phyloP scores from a whole-genome alignment of 768 basidiomycete genomes.

The Serendipita indica region DNA sequence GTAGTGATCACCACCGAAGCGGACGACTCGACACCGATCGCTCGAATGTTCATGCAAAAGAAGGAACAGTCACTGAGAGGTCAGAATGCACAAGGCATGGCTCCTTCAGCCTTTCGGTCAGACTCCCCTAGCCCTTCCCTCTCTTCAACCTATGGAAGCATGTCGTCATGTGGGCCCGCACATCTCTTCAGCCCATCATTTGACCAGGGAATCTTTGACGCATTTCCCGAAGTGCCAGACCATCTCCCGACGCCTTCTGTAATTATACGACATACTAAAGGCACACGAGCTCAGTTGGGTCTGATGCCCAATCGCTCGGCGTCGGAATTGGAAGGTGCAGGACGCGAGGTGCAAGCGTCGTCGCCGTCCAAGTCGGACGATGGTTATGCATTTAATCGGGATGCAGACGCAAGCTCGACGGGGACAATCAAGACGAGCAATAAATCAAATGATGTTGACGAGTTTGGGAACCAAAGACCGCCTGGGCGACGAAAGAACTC shows the following conservation, averaged over 20 bases:
- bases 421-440: neutral
- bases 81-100: neutral
- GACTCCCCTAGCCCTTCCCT: neutral
- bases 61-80: neutral
- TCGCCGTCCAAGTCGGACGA: neutral
- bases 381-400: neutral
- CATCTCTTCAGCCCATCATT: neutral
- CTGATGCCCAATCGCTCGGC: neutral
- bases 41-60: constrained; percentile 5
- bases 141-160: neutral
- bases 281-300: neutral
- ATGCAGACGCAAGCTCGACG: neutral
- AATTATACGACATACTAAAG: neutral
- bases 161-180: constrained; percentile 1
- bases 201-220: constrained; percentile 4
- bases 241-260: neutral
- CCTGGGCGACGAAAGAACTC: neutral
- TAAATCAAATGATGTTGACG: neutral
- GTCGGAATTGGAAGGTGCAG: neutral
- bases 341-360: neutral
- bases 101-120: neutral
- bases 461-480: neutral
- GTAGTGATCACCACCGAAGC: neutral
- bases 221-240: constrained; percentile 3
- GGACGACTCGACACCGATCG: neutral